phyloP scores from a whole-genome alignment of 2,329 filamentous ascomycete species.

The Ophiostoma australiae region DNA sequence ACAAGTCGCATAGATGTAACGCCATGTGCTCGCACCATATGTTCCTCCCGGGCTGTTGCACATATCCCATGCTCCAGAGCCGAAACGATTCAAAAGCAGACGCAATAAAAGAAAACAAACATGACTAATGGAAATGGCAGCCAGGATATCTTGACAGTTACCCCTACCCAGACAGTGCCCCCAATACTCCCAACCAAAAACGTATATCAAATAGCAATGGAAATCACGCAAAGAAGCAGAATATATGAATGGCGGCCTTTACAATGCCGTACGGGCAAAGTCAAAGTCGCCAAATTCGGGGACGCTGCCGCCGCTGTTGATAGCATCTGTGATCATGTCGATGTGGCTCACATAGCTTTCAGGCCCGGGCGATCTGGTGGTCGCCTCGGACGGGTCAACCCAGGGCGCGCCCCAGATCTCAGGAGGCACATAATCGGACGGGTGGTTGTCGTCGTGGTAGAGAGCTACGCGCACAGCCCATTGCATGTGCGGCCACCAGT shows the following conservation, averaged over 20 bases:
- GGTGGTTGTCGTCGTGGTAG: constrained; percentile 48
- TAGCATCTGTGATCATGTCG: constrained; percentile 42
- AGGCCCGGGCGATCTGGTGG: constrained; percentile 4
- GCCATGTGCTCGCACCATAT: background rate
- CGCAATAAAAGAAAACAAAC: background rate
- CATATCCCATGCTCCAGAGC: background rate
- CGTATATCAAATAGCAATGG: background rate
- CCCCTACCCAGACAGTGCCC: background rate
- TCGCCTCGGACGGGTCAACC: constrained; percentile 9
- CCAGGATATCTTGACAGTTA: background rate
- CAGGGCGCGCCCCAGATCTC: constrained; percentile 44
- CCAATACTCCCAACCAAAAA: background rate
- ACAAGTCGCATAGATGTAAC: background rate
- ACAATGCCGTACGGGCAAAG: constrained; percentile 16
- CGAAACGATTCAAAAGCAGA: background rate
- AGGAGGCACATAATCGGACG: constrained; percentile 45
- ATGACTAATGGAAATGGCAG: background rate
- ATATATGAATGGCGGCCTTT: background rate
- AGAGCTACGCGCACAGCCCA: constrained; percentile 57
- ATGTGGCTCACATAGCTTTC: constrained; percentile 42
- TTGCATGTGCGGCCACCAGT: constrained; percentile 58
- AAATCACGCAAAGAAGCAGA: background rate
- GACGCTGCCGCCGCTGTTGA: constrained; percentile 20
- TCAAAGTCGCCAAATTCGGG: constrained; percentile 22
- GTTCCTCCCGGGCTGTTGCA: background rate